These are phyloP conservation scores for Oryza australiensis DNA, from an alignment of 176 grass and related monocot species.

Conservation along the genomic window DNA sequence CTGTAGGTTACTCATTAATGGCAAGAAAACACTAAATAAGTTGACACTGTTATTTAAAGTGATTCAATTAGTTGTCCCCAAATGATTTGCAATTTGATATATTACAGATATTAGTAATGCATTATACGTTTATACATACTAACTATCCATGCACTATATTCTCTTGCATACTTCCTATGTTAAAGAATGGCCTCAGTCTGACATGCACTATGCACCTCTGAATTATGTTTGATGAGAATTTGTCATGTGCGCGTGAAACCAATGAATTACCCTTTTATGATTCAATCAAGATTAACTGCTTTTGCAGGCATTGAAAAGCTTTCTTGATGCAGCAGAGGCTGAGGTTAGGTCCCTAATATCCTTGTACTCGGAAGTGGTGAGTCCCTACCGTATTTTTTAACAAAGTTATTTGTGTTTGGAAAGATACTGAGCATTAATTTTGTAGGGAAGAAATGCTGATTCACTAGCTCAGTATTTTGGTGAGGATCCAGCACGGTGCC, in stretches of 20 bases:
- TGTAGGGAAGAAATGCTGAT: constrained; percentile 97
- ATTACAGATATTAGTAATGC: not conserved
- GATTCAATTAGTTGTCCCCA: constrained; percentile 6
- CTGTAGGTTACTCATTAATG: not conserved
- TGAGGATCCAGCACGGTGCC: constrained; percentile 95
- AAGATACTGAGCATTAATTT: constrained; percentile 29
- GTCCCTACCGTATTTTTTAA: constrained; percentile 29
- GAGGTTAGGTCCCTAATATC: constrained; percentile 92
- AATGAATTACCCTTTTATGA: constrained; percentile 17
- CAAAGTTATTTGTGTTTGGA: constrained; percentile 15
- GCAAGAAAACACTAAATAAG: not conserved
- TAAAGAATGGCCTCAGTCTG: constrained; percentile 10
- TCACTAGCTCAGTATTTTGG: constrained; percentile 99
- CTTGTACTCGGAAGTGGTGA: constrained; percentile 97
- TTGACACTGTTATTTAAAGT: not conserved
- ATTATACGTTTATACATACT: constrained; percentile 18
- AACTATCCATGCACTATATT: not conserved
- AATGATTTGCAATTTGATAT: constrained; percentile 15
- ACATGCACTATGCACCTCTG: constrained; percentile 1
- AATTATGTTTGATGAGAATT: not conserved
- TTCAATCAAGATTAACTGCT: constrained; percentile 20
- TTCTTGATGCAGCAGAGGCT: constrained; percentile 95
- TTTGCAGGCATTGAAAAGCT: constrained; percentile 86
- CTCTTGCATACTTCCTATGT: not conserved
- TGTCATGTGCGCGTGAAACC: not conserved